Conservation (phyloP, 371 early-diverging fungal genomes). For the Entomophthora muscae region DNA sequence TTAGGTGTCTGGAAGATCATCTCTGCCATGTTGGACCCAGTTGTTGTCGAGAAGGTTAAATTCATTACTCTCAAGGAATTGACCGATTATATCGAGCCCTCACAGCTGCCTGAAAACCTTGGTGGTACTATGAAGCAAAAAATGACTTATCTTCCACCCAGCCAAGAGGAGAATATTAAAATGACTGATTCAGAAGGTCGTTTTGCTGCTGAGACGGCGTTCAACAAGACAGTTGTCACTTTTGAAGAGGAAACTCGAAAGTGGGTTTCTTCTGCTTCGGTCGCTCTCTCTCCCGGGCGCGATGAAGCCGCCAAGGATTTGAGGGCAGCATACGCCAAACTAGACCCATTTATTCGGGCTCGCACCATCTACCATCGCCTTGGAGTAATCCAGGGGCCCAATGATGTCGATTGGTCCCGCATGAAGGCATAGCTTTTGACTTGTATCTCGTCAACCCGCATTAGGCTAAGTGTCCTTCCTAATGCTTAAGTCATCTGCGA, state of each 20-base stretch:
- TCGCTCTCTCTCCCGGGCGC: neutral
- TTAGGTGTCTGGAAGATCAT: slow-evolving; percentile 66
- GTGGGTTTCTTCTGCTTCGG: neutral
- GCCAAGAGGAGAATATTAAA: slow-evolving; percentile 14
- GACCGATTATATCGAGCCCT: slow-evolving; percentile 29
- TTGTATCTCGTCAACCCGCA: too few relatives aligned
- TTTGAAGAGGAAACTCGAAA: neutral
- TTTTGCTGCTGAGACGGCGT: neutral
- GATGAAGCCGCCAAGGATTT: slow-evolving; percentile 11
- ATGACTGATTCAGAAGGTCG: neutral
- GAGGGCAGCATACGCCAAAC: slow-evolving; percentile 12
- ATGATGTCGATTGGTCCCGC: neutral
- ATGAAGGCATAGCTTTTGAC: too few relatives aligned
- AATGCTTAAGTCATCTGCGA: too few relatives aligned
- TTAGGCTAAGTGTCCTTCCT: too few relatives aligned
- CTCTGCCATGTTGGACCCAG: slow-evolving; percentile 76
- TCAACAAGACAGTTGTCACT: neutral
- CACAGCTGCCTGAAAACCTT: slow-evolving; percentile 15
- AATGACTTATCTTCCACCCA: slow-evolving; percentile 16
- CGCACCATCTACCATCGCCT: slow-evolving; percentile 13
- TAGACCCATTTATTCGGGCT: slow-evolving; percentile 14
- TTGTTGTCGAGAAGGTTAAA: slow-evolving; percentile 68
- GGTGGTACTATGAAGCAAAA: slow-evolving; percentile 18
- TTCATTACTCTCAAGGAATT: slow-evolving; percentile 46
- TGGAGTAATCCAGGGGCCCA: neutral